Conservation (phyloP, 2,329 filamentous ascomycete genomes). For the Graphium sp. region DNA sequence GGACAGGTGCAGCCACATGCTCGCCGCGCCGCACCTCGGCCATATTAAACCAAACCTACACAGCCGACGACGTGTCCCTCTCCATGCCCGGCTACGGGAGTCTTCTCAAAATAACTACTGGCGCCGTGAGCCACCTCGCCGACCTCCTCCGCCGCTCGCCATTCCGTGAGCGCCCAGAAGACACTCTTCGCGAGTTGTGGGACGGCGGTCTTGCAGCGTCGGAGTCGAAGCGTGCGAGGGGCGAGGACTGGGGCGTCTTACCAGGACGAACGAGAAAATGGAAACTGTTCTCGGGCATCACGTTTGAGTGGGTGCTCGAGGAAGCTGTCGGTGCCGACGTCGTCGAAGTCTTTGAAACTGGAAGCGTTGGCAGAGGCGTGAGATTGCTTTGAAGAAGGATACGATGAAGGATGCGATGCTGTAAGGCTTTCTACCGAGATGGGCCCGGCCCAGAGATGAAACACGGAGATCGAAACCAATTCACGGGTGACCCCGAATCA, state of each 20-base stretch:
- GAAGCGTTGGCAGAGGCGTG: conserved; percentile 54
- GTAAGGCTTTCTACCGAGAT: too few species aligned
- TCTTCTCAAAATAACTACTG: conserved; percentile 48
- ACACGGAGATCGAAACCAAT: too few species aligned
- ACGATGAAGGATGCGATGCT: too few species aligned
- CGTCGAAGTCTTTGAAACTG: conserved; percentile 59
- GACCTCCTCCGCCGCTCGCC: conserved; percentile 37
- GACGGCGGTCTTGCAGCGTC: conserved; percentile 30
- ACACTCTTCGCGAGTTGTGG: conserved; percentile 49
- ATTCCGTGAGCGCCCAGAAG: conserved; percentile 46
- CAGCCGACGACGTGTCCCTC: conserved; percentile 27
- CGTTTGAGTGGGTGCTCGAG: conserved; percentile 55
- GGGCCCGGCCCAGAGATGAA: too few species aligned
- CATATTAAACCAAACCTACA: too few species aligned
- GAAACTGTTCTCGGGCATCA: conserved; percentile 52
- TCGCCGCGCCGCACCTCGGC: conserved; percentile 9
- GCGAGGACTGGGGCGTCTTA: conserved; percentile 34
- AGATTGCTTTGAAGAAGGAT: too few species aligned
- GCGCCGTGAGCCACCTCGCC: conserved; percentile 43
- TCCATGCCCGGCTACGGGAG: conserved; percentile 50
- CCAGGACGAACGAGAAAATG: conserved; percentile 50
- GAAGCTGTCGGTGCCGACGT: conserved; percentile 55
- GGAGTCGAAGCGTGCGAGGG: conserved; percentile 30
- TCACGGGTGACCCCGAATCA: too few species aligned
- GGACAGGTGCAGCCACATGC: conserved; percentile 22